These are phyloP conservation scores for Cornus florida DNA, from an alignment of 148 eudicot species.

Conservation along the genomic window DNA sequence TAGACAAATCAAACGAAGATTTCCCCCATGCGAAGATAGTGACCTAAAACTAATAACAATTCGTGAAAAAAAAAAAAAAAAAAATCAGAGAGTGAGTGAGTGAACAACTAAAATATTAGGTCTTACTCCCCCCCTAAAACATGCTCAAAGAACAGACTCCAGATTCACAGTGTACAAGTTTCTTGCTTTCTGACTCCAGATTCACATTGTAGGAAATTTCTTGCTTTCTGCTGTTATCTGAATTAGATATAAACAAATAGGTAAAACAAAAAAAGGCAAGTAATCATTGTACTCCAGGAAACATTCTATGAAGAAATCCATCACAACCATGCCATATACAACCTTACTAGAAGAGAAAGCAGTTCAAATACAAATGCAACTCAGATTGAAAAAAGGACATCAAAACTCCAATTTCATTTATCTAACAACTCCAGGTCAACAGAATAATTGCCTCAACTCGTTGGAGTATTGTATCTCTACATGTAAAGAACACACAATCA, in stretches of 20 bases:
- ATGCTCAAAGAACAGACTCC: not conserved
- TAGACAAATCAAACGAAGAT: not conserved
- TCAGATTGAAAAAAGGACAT: not conserved
- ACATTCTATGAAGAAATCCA: not conserved
- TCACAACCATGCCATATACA: not conserved
- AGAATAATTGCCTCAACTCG: not conserved
- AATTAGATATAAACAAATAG: not conserved
- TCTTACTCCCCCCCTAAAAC: not conserved
- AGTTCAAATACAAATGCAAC: not conserved
- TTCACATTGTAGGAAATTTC: not conserved
- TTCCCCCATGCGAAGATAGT: not conserved
- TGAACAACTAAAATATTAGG: not conserved
- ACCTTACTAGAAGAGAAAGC: not conserved
- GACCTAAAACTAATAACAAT: not conserved
- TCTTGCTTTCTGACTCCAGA: not conserved
- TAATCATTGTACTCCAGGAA: not conserved
- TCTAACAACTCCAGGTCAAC: not conserved
- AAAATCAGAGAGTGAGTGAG: too few relatives aligned
- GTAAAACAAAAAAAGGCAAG: conserved; percentile 2
- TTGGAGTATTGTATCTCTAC: not conserved
- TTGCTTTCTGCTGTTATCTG: not conserved
- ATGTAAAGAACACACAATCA: not conserved
- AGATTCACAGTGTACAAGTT: not conserved
- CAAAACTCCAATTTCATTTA: not conserved
- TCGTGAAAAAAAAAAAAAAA: not conserved